A percentile compares a stretch with the other conserved stretches of the same genome.
Conservation (phyloP, 1,139 yeast genomes). For the Tardiomyces blankii region DNA sequence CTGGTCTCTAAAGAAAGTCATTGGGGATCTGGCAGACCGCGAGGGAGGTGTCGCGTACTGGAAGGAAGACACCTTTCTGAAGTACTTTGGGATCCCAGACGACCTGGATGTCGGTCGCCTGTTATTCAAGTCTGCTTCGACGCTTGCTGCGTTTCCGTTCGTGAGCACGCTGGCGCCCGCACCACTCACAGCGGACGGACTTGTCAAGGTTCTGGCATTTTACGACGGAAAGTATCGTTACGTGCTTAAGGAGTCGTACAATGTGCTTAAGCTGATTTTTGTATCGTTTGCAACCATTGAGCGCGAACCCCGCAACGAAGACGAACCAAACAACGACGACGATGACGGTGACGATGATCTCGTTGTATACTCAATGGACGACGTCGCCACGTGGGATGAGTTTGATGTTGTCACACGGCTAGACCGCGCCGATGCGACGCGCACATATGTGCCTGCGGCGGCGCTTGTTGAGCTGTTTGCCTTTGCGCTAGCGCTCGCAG, state of each 20-base stretch:
- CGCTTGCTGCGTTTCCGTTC: conserved; percentile 36
- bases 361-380: conserved; percentile 10
- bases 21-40: conserved; percentile 17
- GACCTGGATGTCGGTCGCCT: conserved; percentile 20
- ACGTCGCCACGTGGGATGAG: conserved; percentile 21
- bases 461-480: conserved; percentile 16
- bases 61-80: conserved; percentile 21
- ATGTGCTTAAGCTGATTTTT: conserved; percentile 30
- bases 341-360: conserved; percentile 15
- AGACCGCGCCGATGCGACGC: conserved; percentile 24
- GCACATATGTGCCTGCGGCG: conserved; percentile 12
- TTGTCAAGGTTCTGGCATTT: conserved; percentile 34
- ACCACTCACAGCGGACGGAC: conserved; percentile 30
- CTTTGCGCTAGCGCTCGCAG: conserved; percentile 16
- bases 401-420: conserved; percentile 18
- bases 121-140: conserved; percentile 25
- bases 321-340: conserved; percentile 3
- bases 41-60: conserved; percentile 22
- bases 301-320: conserved; percentile 4
- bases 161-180: conserved; percentile 23
- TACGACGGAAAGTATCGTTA: conserved; percentile 26
- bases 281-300: conserved; percentile 26
- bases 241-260: conserved; percentile 25
- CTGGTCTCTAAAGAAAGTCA: conserved; percentile 25
- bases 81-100: conserved; percentile 19